A percentile compares a stretch with the other conserved stretches of the same genome.
Conservation (phyloP, 176 grass and related monocot genomes). For the Areca catechu region DNA sequence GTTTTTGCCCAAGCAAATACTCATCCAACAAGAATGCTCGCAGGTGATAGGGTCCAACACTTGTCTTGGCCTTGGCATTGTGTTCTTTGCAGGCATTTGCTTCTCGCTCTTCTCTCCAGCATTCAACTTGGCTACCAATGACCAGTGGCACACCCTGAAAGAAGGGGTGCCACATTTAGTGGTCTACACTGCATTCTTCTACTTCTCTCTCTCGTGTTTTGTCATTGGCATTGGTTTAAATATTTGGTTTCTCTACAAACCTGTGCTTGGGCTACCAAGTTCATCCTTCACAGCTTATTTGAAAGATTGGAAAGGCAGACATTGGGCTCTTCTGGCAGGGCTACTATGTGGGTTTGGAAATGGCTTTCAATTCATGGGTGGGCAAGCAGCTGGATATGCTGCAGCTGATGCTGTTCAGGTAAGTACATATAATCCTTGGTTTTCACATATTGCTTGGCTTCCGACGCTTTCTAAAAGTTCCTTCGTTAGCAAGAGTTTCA, state of each 20-base stretch:
- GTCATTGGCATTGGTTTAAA: slow-evolving; percentile 28
- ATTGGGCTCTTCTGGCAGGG: slow-evolving; percentile 77
- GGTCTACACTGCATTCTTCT: slow-evolving; percentile 92
- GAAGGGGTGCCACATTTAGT: slow-evolving; percentile 64
- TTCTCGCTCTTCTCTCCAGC: slow-evolving; percentile 95
- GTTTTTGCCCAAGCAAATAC: no score
- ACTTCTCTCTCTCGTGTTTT: no score
- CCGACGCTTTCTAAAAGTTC: no score
- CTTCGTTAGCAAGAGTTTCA: no score
- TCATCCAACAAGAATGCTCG: not conserved
- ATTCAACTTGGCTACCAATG: slow-evolving; percentile 88
- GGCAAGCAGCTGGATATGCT: slow-evolving; percentile 91
- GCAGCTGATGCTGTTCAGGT: slow-evolving; percentile 98
- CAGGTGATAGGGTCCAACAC: slow-evolving; percentile 41
- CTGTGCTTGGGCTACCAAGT: slow-evolving; percentile 57
- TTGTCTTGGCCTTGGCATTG: slow-evolving; percentile 67
- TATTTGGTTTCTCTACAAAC: slow-evolving; percentile 76
- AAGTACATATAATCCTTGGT: not conserved
- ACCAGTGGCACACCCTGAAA: slow-evolving; percentile 80
- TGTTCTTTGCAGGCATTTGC: slow-evolving; percentile 86
- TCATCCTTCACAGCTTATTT: slow-evolving; percentile 77
- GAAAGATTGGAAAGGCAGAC: slow-evolving; percentile 80
- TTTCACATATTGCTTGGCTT: no score
- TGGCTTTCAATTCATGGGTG: slow-evolving; percentile 97
- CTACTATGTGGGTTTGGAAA: slow-evolving; percentile 83